phyloP scores from a whole-genome alignment of 768 basidiomycete genomes.

The Thelephora ganbajun region DNA sequence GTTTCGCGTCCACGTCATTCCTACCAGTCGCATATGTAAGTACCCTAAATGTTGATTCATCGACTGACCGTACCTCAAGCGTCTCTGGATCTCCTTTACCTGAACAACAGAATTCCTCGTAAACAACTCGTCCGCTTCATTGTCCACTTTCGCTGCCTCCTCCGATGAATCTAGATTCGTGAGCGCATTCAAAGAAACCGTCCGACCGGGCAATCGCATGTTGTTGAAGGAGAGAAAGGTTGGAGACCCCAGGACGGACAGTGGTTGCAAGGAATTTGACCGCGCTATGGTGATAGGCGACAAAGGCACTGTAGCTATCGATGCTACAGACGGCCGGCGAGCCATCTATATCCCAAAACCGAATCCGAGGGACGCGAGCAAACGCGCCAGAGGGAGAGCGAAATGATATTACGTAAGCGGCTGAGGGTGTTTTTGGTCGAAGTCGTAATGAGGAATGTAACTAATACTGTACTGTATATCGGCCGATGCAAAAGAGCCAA shows the following conservation, averaged over 20 bases:
- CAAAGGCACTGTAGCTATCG: not conserved
- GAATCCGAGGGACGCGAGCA: too few relatives aligned
- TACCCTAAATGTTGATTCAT: not conserved
- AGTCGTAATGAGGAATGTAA: too few relatives aligned
- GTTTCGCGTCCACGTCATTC: constrained; percentile 73
- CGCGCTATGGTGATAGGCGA: not conserved
- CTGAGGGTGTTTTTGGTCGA: too few relatives aligned
- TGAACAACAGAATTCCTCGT: constrained; percentile 56
- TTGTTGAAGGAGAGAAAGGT: not conserved
- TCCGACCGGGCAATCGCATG: constrained; percentile 5
- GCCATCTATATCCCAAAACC: not conserved
- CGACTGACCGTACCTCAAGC: constrained; percentile 37
- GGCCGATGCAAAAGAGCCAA: too few relatives aligned
- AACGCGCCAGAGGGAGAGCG: too few relatives aligned
- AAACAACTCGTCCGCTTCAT: constrained; percentile 67
- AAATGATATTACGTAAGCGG: too few relatives aligned
- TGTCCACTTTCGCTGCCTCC: constrained; percentile 8
- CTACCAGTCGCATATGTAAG: constrained; percentile 19
- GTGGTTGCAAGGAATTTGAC: not conserved
- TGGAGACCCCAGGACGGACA: not conserved
- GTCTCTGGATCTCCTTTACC: constrained; percentile 52
- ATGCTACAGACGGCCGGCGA: not conserved
- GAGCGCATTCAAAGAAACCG: constrained; percentile 9
- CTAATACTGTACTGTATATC: too few relatives aligned
- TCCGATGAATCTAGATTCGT: constrained; percentile 2